A percentile compares a stretch with the other conserved stretches of the same genome.
These are phyloP conservation scores for Candida glucosophila DNA, from an alignment of 1,139 yeast species.

Conservation along the genomic window DNA sequence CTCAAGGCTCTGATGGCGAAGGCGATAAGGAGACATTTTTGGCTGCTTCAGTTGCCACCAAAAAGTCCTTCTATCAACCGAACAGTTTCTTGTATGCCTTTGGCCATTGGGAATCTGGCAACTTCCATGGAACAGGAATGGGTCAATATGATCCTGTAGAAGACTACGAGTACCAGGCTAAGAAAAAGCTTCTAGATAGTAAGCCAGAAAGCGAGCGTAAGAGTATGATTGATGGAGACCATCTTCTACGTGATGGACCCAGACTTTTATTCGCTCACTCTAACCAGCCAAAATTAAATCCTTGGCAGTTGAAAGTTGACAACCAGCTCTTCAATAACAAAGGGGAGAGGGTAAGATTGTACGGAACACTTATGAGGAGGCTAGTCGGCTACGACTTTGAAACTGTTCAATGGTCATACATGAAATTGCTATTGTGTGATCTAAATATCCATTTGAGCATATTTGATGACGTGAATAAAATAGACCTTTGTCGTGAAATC, in stretches of 20 bases:
- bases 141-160: slow-evolving; percentile 62
- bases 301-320: slow-evolving; percentile 37
- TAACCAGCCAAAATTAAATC: slow-evolving; percentile 58
- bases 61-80: slow-evolving; percentile 61
- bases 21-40: slow-evolving; percentile 88
- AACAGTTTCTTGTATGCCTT: slow-evolving; percentile 45
- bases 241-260: slow-evolving; percentile 23
- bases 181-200: slow-evolving; percentile 3
- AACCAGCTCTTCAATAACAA: slow-evolving; percentile 34
- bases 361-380: slow-evolving; percentile 45
- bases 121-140: slow-evolving; percentile 61
- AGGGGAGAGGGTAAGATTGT: slow-evolving; percentile 41
- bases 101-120: slow-evolving; percentile 38
- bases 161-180: slow-evolving; percentile 29
- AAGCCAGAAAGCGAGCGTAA: slow-evolving; percentile 7
- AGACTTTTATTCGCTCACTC: slow-evolving; percentile 53
- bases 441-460: slow-evolving; percentile 34
- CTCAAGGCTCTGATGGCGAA: slow-evolving; percentile 82
- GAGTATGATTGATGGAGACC: slow-evolving; percentile 7
- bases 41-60: slow-evolving; percentile 65
- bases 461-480: slow-evolving; percentile 36
- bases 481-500: slow-evolving; percentile 42
- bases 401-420: slow-evolving; percentile 49
- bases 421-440: slow-evolving; percentile 51
- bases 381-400: slow-evolving; percentile 54